These are phyloP conservation scores for Fusarium xyrophilum DNA, from an alignment of 2,329 filamentous ascomycete species.

Conservation along the genomic window DNA sequence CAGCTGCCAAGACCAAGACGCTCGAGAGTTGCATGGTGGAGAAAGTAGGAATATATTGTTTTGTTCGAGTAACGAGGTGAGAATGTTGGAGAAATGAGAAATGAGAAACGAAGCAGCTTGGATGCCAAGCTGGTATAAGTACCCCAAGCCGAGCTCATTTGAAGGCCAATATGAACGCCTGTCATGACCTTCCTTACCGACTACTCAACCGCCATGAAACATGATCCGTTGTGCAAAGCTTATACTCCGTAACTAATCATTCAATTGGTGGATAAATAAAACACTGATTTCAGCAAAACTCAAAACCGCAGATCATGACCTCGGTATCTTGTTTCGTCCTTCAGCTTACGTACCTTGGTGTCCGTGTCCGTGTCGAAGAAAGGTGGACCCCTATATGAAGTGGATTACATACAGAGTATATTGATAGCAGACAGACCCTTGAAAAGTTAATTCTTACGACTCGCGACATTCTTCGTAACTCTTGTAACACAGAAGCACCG, in stretches of 20 bases:
- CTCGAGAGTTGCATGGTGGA: not conserved
- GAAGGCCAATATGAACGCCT: too few species aligned
- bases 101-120: too few species aligned
- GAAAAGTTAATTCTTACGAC: not conserved
- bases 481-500: fast-evolving
- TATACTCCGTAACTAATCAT: fast-evolving
- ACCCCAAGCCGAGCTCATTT: not conserved
- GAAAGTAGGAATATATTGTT: too few species aligned
- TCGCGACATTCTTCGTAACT: not conserved
- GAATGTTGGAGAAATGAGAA: too few species aligned
- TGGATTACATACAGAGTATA: not conserved
- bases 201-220: not conserved
- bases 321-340: not conserved
- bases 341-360: not conserved
- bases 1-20: not conserved
- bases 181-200: fast-evolving
- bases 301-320: not conserved
- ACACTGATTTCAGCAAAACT: not conserved
- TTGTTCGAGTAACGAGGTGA: not conserved
- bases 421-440: not conserved
- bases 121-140: not conserved
- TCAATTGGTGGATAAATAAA: not conserved
- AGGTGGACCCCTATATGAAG: not conserved
- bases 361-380: not conserved
- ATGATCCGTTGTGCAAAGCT: not conserved